Base-by-base conservation (phyloP, 2,329 filamentous ascomycete species). In the Alternaria triticimaculans region DNA sequence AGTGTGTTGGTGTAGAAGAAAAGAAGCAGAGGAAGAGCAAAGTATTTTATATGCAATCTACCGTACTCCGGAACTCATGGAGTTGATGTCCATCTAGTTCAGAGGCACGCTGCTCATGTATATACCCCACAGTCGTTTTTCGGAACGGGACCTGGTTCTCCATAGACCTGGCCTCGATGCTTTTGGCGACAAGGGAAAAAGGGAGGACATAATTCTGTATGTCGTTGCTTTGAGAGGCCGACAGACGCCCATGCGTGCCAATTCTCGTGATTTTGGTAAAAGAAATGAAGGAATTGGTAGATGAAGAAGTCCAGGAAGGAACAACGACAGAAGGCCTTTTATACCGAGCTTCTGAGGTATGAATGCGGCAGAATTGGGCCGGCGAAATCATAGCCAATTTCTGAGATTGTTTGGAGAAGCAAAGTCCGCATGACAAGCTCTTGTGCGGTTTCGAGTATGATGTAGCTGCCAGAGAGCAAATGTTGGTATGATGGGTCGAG, bases 401-500 rank as follows among this genome's bases (percentile, higher is more conserved):
- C 12, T 33, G 14, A 7, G 30, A 15, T 37, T 15, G 30, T 15
- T 37, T 41, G 5, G 15, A n/a, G 33, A 41, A 5, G 15, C 15
- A 10, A 41, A 10, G 15, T 41, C 8, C 33, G 4, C 33, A 33
- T 30, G 5, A 14, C 5, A 1, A 5, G 25, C 25, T 8, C 2
- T 25, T 23, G 25, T 9, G 6, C 21, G 21, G 6, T 30, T 30
- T 37, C 10, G 8, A 41, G 33, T n/a, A n/a, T 5, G 15, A 41
- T 41, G 15, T 5, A 41, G 33, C 15, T n/a, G 33, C 15, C 8
- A 41, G 15, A n/a, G 4, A n/a, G 15, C 33, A 5, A n/a, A 0
- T 5, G n/a, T n/a, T 2, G 33, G 8, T 3, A 5, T 0, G 15
- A 1, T 9, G 0, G 14, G 0, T 10, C 33, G 33, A n/a, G 4